Conservation (phyloP, 23 red algal genomes). For the Rhodosorus marinus region DNA sequence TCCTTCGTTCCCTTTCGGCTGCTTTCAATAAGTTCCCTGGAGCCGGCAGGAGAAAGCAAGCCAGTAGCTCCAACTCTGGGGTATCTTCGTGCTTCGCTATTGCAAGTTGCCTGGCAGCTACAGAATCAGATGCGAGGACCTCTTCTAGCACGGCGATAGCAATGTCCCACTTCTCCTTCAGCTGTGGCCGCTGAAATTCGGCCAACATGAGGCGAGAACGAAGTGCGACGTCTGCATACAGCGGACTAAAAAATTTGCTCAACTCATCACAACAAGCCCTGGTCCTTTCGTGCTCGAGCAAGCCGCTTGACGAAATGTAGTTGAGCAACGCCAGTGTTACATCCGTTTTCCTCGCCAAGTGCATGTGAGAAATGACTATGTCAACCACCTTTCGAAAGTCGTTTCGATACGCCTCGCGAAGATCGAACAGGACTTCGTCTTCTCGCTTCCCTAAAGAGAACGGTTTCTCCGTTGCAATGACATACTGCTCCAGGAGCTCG, state of each 20-base stretch:
- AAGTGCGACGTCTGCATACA: slow-evolving; percentile 74
- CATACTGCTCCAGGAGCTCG: slow-evolving; percentile 50
- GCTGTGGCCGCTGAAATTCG: no score
- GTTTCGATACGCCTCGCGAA: slow-evolving; percentile 52
- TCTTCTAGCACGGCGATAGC: no score
- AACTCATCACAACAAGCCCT: slow-evolving; percentile 52
- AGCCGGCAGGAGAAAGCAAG: no score
- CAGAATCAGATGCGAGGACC: no score
- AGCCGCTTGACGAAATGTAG: no score
- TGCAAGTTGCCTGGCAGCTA: no score
- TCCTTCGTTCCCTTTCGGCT: no score
- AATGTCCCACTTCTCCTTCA: no score
- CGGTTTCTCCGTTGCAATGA: slow-evolving; percentile 64
- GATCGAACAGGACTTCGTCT: slow-evolving; percentile 63
- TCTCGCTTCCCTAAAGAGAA: slow-evolving; percentile 27
- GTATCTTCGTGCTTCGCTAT: no score
- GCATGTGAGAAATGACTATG: slow-evolving; percentile 55
- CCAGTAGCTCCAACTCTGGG: no score
- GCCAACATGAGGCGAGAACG: slow-evolving; percentile 67
- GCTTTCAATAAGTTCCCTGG: no score
- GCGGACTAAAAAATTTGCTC: slow-evolving; percentile 43
- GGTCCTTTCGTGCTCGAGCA: slow-evolving; percentile 3
- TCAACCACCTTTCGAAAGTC: slow-evolving; percentile 76
- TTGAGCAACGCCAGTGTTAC: slow-evolving; percentile 53
- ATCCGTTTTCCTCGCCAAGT: slow-evolving; percentile 50